These are phyloP conservation scores for Blepharisma undulans DNA, from an alignment of 169 alveolate species.

Conservation along the genomic window DNA sequence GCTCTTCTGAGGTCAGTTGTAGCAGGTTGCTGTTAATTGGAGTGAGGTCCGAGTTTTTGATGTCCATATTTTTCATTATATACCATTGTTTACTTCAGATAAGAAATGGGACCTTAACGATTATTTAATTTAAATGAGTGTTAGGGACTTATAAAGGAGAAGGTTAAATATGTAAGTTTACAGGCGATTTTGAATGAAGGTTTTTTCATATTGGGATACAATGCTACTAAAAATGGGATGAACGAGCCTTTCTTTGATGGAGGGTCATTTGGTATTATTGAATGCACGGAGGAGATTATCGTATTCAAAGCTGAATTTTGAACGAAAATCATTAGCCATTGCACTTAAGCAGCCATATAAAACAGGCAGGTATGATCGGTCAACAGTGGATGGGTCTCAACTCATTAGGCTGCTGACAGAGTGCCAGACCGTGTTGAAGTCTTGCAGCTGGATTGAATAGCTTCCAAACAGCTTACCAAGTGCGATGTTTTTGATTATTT, in stretches of 20 bases:
- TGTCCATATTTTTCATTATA: not conserved
- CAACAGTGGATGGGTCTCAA: not conserved
- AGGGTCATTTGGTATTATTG: not conserved
- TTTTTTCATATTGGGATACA: not conserved
- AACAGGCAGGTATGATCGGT: not conserved
- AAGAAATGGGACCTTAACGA: not conserved
- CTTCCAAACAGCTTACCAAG: not conserved
- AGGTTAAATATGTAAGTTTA: not conserved
- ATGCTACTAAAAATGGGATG: not conserved
- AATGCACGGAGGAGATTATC: not conserved
- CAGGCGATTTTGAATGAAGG: not conserved
- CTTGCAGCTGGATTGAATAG: not conserved
- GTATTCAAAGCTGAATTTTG: not conserved
- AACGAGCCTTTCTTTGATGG: not conserved
- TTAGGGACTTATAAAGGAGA: not conserved
- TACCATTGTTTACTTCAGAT: not conserved
- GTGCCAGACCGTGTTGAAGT: not conserved
- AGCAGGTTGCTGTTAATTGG: not conserved
- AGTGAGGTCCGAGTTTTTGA: not conserved
- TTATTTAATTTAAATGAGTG: not conserved
- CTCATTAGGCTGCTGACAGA: not conserved
- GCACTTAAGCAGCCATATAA: not conserved
- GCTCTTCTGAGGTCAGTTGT: not conserved
- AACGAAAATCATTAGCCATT: not conserved
- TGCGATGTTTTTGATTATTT: not conserved